These are phyloP conservation scores for Pseudogymnoascus sp. DNA, from an alignment of 2,329 filamentous ascomycete genomes.

Conservation along the genomic window DNA sequence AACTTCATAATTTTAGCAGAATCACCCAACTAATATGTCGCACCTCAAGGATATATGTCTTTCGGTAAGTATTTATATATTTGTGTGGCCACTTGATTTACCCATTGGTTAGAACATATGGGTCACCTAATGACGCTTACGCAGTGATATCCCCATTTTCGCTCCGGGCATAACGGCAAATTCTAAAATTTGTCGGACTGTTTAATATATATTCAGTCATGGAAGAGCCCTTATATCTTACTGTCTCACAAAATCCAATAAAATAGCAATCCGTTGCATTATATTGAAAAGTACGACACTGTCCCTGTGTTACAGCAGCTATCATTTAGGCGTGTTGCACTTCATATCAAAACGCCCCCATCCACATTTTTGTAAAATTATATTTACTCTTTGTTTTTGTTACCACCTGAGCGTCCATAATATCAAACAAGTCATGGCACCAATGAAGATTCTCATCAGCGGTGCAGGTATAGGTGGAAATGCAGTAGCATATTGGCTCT, in stretches of 20 bases:
- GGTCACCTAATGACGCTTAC: neutral
- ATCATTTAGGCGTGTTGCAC: neutral
- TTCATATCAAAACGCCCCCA: no score
- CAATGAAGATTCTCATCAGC: slow-evolving; percentile 30
- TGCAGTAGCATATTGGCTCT: slow-evolving; percentile 43
- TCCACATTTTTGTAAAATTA: neutral
- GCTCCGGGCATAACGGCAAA: neutral
- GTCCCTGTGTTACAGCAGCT: neutral
- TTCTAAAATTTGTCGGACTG: neutral
- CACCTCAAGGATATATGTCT: neutral
- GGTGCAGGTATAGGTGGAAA: slow-evolving; percentile 32
- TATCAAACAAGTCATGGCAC: slow-evolving; percentile 2
- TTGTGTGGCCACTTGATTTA: neutral
- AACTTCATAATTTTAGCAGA: neutral
- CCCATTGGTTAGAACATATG: neutral
- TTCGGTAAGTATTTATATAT: neutral
- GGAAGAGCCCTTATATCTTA: neutral
- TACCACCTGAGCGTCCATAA: neutral
- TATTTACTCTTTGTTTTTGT: neutral
- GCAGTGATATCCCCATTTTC: neutral
- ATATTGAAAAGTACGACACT: neutral
- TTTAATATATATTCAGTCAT: neutral
- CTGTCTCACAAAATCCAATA: neutral
- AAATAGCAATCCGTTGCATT: neutral
- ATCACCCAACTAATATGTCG: neutral